Base-by-base conservation (phyloP, 1,139 yeast genomes). In the Casaregolazyma suthepensis region DNA sequence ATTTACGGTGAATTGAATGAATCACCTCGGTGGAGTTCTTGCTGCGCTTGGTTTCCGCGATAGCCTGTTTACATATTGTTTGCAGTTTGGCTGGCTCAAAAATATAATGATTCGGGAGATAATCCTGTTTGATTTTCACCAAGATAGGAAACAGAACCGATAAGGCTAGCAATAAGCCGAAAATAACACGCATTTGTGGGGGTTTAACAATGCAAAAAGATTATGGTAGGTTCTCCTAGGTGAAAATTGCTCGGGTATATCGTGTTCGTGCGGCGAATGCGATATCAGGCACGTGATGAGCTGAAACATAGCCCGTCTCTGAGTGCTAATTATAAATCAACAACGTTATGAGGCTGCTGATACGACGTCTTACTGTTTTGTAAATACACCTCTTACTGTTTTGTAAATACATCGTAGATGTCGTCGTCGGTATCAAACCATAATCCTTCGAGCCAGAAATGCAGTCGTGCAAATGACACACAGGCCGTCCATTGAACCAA, bases 11-110 rank as follows among this genome's bases (percentile, higher is more conserved):
- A 58, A 93, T 75, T 42, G 79, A 84, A 22, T 72, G 67, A 73
- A 93, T 75, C 52, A 79, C 72, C 35, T 78, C 83, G 2, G 87
- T 78, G 43, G 85, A 76, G 61, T 83, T 82, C 15, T 81, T 82
- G 40, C 45, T n/a, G 50, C 77, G 83, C 45, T 81, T 79, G 59
- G 83, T 77, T 22, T 75, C 74, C 46, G 67, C 69, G 52, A 83
- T 67, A 4, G 78, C 76, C 55, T 76, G 78, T 62, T 75, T 66
- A 47, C 77, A 77, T 51, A 82, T 64, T 20, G 64, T 63, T 56
- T 75, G 79, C 54, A 84, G 70, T 18, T 71, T 74, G 23, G 65
- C 69, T 43, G 72, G 73, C 61, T 82, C 83, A 63, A 83, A 86
- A 46, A 81, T 75, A 70, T 79, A 93, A 63, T 77, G 74, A 19